Evolutionary conservation across 257 asterid species (phyloP).

Genomic region (Apocynum venetum): DNA sequence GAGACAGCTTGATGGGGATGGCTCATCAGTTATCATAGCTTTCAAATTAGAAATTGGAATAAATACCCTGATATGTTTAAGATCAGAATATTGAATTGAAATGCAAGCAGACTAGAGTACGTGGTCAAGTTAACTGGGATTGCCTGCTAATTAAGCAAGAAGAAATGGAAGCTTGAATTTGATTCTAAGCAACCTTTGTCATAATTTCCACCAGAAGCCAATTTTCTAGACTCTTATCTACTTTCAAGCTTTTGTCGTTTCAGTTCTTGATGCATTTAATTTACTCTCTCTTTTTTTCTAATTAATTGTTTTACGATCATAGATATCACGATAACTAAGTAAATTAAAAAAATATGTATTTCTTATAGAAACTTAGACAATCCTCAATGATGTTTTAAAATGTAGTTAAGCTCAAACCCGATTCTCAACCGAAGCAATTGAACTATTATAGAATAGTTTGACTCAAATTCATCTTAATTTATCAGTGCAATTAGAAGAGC

Average conservation of each 20-base stretch:
- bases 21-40: not conserved
- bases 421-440: too few species aligned
- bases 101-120: not conserved
- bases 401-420: too few species aligned
- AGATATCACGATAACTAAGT: too few species aligned
- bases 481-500: too few species aligned
- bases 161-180: slow-evolving; percentile 10
- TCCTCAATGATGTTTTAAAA: too few species aligned
- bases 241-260: not conserved
- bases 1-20: not conserved
- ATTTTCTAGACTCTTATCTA: not conserved
- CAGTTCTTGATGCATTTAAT: not conserved
- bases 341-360: too few species aligned
- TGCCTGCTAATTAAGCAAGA: slow-evolving; percentile 7
- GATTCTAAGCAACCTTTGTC: slow-evolving; percentile 16
- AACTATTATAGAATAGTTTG: too few species aligned
- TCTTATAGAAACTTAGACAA: too few species aligned
- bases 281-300: too few species aligned
- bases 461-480: too few species aligned
- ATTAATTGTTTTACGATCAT: too few species aligned
- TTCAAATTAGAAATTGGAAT: too few species aligned
- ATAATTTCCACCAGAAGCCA: not conserved
- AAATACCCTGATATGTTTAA: not conserved
- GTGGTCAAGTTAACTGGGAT: not conserved
- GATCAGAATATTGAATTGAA: not conserved